These are phyloP conservation scores for Euryodendron excelsum DNA, from an alignment of 148 eudicot species.

Conservation along the genomic window DNA sequence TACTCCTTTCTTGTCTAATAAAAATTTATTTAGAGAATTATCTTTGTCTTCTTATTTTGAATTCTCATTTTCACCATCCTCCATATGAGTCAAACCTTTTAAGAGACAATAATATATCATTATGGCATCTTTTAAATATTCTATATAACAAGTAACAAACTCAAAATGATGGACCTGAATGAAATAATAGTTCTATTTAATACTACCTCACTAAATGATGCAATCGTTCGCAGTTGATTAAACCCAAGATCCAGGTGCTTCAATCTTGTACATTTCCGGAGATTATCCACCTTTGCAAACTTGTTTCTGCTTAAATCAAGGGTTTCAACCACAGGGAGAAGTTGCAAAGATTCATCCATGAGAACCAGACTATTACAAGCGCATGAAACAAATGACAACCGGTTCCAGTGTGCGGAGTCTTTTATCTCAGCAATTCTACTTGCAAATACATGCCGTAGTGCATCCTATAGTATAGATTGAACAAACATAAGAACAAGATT, in stretches of 20 bases:
- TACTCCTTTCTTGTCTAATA: neutral
- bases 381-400: slow-evolving; percentile 83
- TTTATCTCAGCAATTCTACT: slow-evolving; percentile 92
- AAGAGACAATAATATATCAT: too few species aligned
- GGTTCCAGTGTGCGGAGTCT: slow-evolving; percentile 86
- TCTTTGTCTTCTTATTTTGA: neutral
- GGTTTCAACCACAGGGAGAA: slow-evolving; percentile 83
- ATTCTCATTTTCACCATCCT: neutral
- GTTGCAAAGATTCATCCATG: slow-evolving; percentile 94
- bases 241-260: slow-evolving; percentile 92
- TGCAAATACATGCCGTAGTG: slow-evolving; percentile 87
- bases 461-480: slow-evolving; percentile 55
- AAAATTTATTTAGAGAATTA: neutral
- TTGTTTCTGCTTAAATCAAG: slow-evolving; percentile 96
- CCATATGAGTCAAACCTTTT: neutral
- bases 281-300: slow-evolving; percentile 86
- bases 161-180: neutral
- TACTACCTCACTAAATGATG: slow-evolving; percentile 70
- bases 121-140: neutral
- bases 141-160: neutral
- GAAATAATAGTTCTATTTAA: slow-evolving; percentile 4
- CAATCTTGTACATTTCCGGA: slow-evolving; percentile 68
- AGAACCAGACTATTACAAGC: slow-evolving; percentile 81
- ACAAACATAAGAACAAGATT: slow-evolving; percentile 4
- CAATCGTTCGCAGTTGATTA: slow-evolving; percentile 77